These are phyloP conservation scores for Neonectria faginata DNA, from an alignment of 2,329 filamentous ascomycete genomes.

Conservation along the genomic window DNA sequence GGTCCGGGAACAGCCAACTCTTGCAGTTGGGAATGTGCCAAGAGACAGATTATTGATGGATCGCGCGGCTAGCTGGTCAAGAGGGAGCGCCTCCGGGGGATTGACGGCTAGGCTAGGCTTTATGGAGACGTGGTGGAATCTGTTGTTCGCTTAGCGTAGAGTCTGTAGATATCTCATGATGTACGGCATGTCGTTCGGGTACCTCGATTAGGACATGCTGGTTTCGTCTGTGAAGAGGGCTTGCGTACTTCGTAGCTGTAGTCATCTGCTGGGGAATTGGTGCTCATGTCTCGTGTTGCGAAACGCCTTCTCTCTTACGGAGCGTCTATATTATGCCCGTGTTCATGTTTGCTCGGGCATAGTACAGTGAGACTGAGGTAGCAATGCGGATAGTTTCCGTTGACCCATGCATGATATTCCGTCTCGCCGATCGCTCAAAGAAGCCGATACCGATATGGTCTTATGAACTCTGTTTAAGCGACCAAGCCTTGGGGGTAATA, in stretches of 20 bases:
- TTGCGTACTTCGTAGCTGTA: no score
- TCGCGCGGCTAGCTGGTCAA: constrained; percentile 12
- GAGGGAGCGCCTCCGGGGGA: constrained; percentile 12
- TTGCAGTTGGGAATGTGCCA: constrained; percentile 38
- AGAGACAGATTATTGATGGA: constrained; percentile 22
- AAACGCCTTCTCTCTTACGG: neutral
- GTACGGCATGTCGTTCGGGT: neutral
- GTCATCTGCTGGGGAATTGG: no score
- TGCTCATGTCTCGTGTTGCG: neutral
- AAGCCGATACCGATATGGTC: neutral
- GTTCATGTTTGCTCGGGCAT: neutral
- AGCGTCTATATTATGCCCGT: neutral
- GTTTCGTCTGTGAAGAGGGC: neutral
- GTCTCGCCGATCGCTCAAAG: neutral
- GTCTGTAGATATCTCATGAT: neutral
- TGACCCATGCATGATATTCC: neutral
- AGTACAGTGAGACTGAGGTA: neutral
- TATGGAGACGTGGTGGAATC: neutral
- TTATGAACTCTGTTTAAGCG: neutral
- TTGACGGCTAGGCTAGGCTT: constrained; percentile 2
- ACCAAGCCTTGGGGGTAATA: neutral
- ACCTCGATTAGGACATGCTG: neutral
- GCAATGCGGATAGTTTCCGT: neutral
- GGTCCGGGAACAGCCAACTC: constrained; percentile 18
- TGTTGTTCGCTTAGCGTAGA: neutral